Evolutionary conservation across 345 rosid genomes (phyloP).

Genomic region (Eucalyptus guilfoylei): DNA sequence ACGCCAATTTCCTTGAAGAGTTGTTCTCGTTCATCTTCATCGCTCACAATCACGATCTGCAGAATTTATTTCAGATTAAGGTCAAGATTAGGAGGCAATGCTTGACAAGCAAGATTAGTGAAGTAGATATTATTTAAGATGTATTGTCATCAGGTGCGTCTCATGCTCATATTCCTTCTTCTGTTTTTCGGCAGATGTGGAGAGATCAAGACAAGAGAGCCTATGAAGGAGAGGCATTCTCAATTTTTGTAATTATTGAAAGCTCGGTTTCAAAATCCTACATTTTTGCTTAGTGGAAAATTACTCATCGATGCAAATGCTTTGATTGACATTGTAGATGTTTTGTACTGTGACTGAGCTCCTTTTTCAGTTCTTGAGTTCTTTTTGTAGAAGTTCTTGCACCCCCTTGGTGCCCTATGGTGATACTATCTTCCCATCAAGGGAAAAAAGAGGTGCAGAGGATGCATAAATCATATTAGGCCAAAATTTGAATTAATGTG

Average conservation of each 20-base stretch:
- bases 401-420: not conserved
- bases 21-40: slow-evolving; percentile 33
- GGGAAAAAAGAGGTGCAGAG: not conserved
- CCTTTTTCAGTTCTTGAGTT: not conserved
- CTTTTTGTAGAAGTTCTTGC: not conserved
- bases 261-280: not conserved
- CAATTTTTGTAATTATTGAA: not conserved
- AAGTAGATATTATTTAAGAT: not conserved
- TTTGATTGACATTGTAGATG: not conserved
- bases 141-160: not conserved
- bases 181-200: not conserved
- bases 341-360: not conserved
- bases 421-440: not conserved
- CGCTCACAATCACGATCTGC: slow-evolving; percentile 56
- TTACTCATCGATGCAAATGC: not conserved
- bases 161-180: not conserved
- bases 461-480: not conserved
- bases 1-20: slow-evolving; percentile 39
- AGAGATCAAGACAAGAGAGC: not conserved
- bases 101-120: not conserved
- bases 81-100: not conserved
- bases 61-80: not conserved
- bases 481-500: not conserved
- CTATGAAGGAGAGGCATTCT: not conserved
- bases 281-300: not conserved